Conservation (phyloP, 2,329 filamentous ascomycete species). For the Huntiella abstrusa region DNA sequence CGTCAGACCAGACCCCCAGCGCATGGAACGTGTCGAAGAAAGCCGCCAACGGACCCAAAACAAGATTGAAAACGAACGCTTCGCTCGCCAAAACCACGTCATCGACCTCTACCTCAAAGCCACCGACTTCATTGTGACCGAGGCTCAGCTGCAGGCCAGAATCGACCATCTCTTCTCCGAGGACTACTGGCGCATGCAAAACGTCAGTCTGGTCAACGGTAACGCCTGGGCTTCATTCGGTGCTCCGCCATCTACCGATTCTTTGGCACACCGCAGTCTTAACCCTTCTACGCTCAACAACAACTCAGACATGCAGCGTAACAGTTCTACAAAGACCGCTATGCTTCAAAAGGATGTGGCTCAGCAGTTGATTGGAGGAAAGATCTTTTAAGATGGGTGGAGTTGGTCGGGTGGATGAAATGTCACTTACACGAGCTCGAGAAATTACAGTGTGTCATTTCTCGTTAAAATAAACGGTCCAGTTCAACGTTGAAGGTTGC, state of each 20-base stretch:
- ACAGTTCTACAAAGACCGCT: constrained; percentile 18
- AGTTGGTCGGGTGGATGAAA: too few species aligned
- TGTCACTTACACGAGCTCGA: too few species aligned
- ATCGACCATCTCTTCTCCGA: constrained; percentile 63
- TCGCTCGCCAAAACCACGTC: constrained; percentile 48
- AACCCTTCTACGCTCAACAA: constrained; percentile 1
- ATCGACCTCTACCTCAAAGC: constrained; percentile 85
- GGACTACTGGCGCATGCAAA: constrained; percentile 28
- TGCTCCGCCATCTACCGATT: constrained; percentile 25
- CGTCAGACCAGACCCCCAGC: constrained; percentile 41
- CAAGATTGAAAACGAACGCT: constrained; percentile 30
- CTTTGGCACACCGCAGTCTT: constrained; percentile 18
- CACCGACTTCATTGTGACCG: constrained; percentile 66
- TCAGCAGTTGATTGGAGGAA: constrained; percentile 41
- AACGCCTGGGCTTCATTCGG: constrained; percentile 35
- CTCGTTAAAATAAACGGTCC: too few species aligned
- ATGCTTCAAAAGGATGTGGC: constrained; percentile 35
- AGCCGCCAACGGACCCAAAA: constrained; percentile 24
- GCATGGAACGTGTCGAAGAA: constrained; percentile 33
- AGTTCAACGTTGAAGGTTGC: too few species aligned
- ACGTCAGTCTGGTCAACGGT: constrained; percentile 17
- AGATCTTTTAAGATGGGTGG: constrained; percentile 22
- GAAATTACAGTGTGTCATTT: too few species aligned
- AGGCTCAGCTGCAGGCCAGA: constrained; percentile 52
- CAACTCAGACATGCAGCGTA: background rate